Base-by-base conservation (phyloP, 2,329 filamentous ascomycete species). In the Aspergillus carbonarius region DNA sequence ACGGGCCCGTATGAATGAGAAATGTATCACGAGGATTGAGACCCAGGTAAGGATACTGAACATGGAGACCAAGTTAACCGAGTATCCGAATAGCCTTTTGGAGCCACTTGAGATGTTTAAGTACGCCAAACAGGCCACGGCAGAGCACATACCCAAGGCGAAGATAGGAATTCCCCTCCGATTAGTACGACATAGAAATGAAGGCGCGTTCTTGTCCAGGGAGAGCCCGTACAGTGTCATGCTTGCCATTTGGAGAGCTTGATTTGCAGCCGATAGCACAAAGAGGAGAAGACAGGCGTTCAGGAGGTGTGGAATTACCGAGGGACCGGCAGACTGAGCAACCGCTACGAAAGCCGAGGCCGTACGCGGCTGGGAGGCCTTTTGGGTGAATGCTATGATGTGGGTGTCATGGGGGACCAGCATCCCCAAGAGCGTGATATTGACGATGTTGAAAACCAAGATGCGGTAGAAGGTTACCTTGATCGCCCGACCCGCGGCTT, bases 391-490 rank as follows among this genome's bases (percentile, higher is more conserved):
- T 15, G 78, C 75, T 15, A 92, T 82, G 0, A 83, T 71, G 0
- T 63, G 0, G 37, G 83, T 84, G 79, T 91, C 77, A 78, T 88
- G 92, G 2, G 89, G 88, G 7, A 93, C 86, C 54, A 88, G 82
- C 85, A 92, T 90, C 66, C 89, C 89, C 53, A 93, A 78, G 49
- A 93, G 81, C 57, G 92, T 83, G 39, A 92, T 87, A 17, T 84
- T 86, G 60, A 91, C 74, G 69, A 87, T 82, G 80, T 93, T 93
- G 80, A 93, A 92, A 78, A 92, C 80, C 66, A 91, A 75, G 70
- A 93, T 92, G 57, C 90, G 89, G 78, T 86, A 93, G 73, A 93
- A 92, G 58, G 88, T 92, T 47, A 92, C 82, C 72, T 86, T 88
- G 78, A 92, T 91, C 54, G 89, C 89, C 60, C 87, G 85, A 10